These are phyloP conservation scores for Arthroderma sp. DNA, from an alignment of 2,329 filamentous ascomycete genomes.

Conservation along the genomic window DNA sequence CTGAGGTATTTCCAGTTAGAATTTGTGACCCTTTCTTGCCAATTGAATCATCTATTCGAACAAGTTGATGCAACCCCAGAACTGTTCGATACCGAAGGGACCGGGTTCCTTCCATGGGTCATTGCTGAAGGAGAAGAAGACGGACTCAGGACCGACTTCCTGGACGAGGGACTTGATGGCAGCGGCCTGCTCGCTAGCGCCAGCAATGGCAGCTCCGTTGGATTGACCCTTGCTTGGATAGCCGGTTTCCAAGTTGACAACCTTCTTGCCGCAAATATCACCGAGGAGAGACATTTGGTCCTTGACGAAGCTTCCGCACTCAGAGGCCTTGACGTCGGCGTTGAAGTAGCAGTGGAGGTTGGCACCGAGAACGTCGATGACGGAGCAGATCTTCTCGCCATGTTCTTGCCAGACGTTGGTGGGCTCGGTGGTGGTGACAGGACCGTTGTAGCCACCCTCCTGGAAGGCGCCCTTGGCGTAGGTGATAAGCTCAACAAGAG, in stretches of 20 bases:
- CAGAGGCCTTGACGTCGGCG: slow-evolving; percentile 44
- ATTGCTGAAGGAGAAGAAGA: slow-evolving; percentile 70
- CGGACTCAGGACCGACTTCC: slow-evolving; percentile 51
- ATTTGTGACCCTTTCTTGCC: too few relatives aligned
- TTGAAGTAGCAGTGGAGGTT: slow-evolving; percentile 98
- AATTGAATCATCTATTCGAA: slow-evolving; percentile 21
- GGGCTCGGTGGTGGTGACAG: slow-evolving; percentile 75
- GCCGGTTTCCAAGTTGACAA: slow-evolving; percentile 78
- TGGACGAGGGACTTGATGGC: slow-evolving; percentile 61
- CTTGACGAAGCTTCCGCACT: slow-evolving; percentile 65
- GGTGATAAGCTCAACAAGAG: slow-evolving; percentile 59
- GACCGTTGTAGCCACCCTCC: slow-evolving; percentile 54
- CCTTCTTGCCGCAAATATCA: slow-evolving; percentile 56
- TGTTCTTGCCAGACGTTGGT: slow-evolving; percentile 60
- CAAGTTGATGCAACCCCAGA: slow-evolving; percentile 55
- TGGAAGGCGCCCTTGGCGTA: slow-evolving; percentile 51
- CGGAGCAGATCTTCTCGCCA: slow-evolving; percentile 49
- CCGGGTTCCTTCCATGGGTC: slow-evolving; percentile 71
- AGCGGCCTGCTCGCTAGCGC: slow-evolving; percentile 49
- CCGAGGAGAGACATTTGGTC: slow-evolving; percentile 59
- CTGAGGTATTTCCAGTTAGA: too few relatives aligned
- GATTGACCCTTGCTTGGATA: slow-evolving; percentile 61
- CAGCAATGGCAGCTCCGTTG: slow-evolving; percentile 63
- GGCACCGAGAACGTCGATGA: slow-evolving; percentile 64
- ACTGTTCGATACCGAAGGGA: slow-evolving; percentile 59